These are phyloP conservation scores for Trametes polyzona DNA, from an alignment of 1,284 basidiomycete genomes.

Conservation along the genomic window DNA sequence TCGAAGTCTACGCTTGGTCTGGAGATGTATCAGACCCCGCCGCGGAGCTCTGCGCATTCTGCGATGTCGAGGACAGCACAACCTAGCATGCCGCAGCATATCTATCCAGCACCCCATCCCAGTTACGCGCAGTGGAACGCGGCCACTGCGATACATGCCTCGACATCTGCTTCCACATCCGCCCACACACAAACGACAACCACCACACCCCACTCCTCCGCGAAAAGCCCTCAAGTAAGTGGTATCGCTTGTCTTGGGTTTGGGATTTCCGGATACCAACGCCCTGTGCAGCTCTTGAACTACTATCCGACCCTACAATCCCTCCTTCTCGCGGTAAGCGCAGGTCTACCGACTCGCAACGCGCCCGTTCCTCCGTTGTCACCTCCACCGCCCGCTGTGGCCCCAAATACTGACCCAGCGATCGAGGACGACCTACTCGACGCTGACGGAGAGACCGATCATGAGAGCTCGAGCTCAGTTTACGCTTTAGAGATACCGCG, in stretches of 20 bases:
- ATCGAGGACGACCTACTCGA: slow-evolving; percentile 14
- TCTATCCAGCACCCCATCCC: background rate
- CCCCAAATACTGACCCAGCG: background rate
- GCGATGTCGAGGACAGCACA: background rate
- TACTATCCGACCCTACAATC: background rate
- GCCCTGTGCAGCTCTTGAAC: background rate
- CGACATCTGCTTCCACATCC: background rate
- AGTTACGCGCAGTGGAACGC: background rate
- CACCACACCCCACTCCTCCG: background rate
- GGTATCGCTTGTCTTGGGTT: too few species aligned
- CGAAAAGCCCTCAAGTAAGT: too few species aligned
- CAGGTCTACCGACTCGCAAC: background rate
- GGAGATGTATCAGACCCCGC: background rate
- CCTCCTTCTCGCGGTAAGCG: background rate
- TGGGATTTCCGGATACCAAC: background rate
- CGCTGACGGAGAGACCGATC: slow-evolving; percentile 25
- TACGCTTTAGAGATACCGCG: background rate
- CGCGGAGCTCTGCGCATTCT: background rate
- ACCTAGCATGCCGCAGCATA: background rate
- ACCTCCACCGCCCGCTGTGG: too few species aligned
- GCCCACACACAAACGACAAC: too few species aligned
- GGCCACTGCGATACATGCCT: background rate
- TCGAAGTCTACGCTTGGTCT: background rate
- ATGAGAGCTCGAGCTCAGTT: slow-evolving; percentile 11
- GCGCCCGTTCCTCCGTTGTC: too few species aligned